Conservation (phyloP, 1,284 basidiomycete species). For the Porodaedalea pini region DNA sequence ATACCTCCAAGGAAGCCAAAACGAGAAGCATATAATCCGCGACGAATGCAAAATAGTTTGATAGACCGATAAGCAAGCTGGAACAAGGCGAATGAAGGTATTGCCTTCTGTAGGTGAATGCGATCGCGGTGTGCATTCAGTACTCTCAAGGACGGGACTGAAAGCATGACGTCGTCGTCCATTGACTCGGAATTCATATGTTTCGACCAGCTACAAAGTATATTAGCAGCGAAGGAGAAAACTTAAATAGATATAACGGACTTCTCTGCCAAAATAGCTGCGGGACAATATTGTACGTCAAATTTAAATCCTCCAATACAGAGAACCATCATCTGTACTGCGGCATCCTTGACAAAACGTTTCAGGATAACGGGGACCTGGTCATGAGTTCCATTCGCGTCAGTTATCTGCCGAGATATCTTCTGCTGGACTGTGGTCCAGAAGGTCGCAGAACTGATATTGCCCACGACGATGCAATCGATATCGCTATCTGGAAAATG, state of each 20-base stretch:
- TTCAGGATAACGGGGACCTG: slow-evolving; percentile 7
- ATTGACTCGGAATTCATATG: slow-evolving; percentile 9
- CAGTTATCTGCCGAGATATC: not conserved
- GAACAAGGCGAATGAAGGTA: slow-evolving; percentile 21
- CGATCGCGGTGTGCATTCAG: slow-evolving; percentile 25
- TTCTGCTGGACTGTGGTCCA: slow-evolving; percentile 21
- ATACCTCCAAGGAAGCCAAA: slow-evolving; percentile 25
- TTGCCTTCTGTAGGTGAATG: slow-evolving; percentile 15
- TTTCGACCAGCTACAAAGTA: slow-evolving; percentile 13
- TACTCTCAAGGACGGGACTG: slow-evolving; percentile 22
- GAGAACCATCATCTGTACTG: slow-evolving; percentile 27
- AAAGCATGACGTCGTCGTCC: slow-evolving; percentile 19
- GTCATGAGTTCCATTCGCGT: not conserved
- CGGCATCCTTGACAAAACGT: slow-evolving; percentile 24
- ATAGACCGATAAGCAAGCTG: slow-evolving; percentile 24
- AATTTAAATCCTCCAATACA: slow-evolving; percentile 22
- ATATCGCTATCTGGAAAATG: slow-evolving; percentile 24
- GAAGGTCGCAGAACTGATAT: slow-evolving; percentile 24
- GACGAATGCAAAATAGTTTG: slow-evolving; percentile 21
- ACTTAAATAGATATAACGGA: slow-evolving; percentile 16
- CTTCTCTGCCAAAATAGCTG: slow-evolving; percentile 21
- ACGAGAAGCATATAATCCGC: slow-evolving; percentile 22
- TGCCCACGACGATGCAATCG: slow-evolving; percentile 26
- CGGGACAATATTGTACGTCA: slow-evolving; percentile 27
- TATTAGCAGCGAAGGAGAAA: not conserved